Evolutionary conservation across 78 protist genomes (phyloP).

Genomic region (Neovahlkampfia damariscottae): DNA sequence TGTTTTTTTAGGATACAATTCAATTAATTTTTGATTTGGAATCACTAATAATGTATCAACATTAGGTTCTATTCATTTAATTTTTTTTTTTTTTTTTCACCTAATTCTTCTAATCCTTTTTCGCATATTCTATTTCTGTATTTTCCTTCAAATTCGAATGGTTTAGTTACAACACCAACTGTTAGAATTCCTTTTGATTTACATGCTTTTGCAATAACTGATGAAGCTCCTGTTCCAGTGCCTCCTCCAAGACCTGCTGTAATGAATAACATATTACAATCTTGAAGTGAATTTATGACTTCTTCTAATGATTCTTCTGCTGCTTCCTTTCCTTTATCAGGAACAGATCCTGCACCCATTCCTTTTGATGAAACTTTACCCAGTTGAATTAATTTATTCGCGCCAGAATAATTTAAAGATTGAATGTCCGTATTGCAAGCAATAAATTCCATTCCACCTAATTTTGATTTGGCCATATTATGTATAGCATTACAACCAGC

Average conservation of each 20-base stretch:
- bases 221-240: conserved; percentile 77
- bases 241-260: conserved; percentile 84
- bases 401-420: conserved; percentile 36
- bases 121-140: conserved; percentile 34
- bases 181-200: conserved; percentile 34
- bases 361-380: conserved; percentile 49
- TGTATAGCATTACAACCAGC: conserved; percentile 16
- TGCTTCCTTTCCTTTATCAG: conserved; percentile 50
- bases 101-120: too few species aligned
- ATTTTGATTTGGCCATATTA: background rate
- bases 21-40: conserved; percentile 62
- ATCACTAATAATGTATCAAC: conserved; percentile 60
- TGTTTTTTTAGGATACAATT: conserved; percentile 8
- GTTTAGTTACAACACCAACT: conserved; percentile 57
- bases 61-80: conserved; percentile 30
- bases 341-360: conserved; percentile 69
- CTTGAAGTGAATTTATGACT: conserved; percentile 28
- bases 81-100: conserved; percentile 39
- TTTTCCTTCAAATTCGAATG: conserved; percentile 59
- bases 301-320: conserved; percentile 50
- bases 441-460: conserved; percentile 49
- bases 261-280: conserved; percentile 61
- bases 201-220: conserved; percentile 45
- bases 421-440: conserved; percentile 69
- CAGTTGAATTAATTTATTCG: conserved; percentile 38